These are phyloP conservation scores for Iberis pinnata DNA, from an alignment of 345 rosid species.

Conservation along the genomic window DNA sequence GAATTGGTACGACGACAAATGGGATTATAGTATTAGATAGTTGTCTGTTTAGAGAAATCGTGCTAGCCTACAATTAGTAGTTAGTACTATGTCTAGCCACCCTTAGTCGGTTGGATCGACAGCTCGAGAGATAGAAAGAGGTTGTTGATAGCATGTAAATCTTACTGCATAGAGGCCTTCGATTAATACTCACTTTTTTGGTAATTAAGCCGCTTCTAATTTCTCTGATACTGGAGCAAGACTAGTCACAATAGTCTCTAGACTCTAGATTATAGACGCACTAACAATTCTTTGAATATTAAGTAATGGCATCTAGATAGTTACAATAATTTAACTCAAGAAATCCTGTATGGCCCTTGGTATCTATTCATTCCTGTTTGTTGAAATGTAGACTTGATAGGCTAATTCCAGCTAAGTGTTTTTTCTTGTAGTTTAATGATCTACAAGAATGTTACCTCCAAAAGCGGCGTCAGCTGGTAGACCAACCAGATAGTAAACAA, in stretches of 20 bases:
- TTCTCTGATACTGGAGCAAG: constrained; percentile 9
- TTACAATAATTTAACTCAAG: background rate
- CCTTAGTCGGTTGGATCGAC: constrained; percentile 4
- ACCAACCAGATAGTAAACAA: constrained; percentile 47
- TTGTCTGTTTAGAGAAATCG: background rate
- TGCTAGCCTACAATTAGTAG: background rate
- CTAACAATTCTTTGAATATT: background rate
- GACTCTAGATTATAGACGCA: no score
- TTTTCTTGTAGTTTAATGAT: constrained; percentile 65
- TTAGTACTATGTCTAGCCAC: constrained; percentile 1
- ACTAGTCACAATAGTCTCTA: background rate
- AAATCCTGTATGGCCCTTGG: background rate
- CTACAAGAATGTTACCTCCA: constrained; percentile 93
- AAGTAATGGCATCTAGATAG: background rate
- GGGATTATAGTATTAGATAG: background rate
- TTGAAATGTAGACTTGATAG: constrained; percentile 13
- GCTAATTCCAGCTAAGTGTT: constrained; percentile 3
- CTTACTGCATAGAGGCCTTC: background rate
- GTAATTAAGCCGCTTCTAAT: background rate
- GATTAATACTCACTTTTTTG: background rate
- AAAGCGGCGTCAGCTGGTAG: constrained; percentile 73
- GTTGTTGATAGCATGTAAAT: background rate
- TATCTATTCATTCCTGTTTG: constrained; percentile 1
- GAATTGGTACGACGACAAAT: constrained; percentile 4
- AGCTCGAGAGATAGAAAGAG: constrained; percentile 1